Conservation (phyloP, 23 red algal genomes). For the Gracilariopsis chorda region DNA sequence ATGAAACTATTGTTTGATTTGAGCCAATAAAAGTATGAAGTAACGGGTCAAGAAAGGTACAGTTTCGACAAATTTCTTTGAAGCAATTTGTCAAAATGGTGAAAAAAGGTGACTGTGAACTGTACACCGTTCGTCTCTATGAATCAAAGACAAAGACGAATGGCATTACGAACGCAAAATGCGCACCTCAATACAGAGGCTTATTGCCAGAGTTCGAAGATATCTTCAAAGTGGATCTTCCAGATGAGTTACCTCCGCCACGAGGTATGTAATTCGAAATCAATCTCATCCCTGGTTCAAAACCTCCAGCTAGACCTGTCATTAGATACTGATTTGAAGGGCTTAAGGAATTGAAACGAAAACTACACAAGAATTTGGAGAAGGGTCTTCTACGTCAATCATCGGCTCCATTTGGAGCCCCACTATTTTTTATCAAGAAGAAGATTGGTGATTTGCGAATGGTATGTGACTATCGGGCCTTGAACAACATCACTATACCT, state of each 20-base stretch:
- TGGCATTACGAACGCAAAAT: too few species aligned
- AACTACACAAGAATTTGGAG: background rate
- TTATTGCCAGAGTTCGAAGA: background rate
- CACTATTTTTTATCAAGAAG: background rate
- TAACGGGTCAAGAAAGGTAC: too few species aligned
- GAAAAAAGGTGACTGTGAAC: too few species aligned
- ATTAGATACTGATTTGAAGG: background rate
- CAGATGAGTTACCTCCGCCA: background rate
- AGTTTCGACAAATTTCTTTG: too few species aligned
- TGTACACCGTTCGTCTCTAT: too few species aligned
- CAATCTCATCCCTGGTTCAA: background rate
- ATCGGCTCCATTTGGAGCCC: background rate
- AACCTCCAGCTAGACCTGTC: background rate
- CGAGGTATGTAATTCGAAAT: background rate
- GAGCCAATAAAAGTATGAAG: too few species aligned
- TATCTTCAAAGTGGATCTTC: background rate
- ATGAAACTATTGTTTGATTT: too few species aligned
- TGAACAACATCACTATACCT: constrained; percentile 30
- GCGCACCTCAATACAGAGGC: too few species aligned
- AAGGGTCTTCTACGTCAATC: background rate
- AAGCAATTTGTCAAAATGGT: too few species aligned
- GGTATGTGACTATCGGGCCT: background rate
- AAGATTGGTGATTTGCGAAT: background rate
- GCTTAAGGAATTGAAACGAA: background rate
- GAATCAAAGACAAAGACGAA: too few species aligned